Evolutionary conservation across 108 stramenopile genomes (phyloP).

Genomic region (Chaetoceros tenuissimus): DNA sequence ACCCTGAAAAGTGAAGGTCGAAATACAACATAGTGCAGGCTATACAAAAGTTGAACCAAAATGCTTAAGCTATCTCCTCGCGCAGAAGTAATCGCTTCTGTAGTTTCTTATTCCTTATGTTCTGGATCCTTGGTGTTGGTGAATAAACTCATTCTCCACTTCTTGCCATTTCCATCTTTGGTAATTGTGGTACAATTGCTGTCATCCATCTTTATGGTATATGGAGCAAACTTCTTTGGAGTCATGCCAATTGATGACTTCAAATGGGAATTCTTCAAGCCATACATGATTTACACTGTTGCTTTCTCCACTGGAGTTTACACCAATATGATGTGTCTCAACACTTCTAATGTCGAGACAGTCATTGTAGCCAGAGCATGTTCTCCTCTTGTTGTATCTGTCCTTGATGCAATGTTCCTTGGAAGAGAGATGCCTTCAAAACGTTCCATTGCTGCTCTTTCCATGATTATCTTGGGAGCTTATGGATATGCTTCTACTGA

Average conservation of each 20-base stretch:
- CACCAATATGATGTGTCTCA: constrained; percentile 79
- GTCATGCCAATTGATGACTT: constrained; percentile 54
- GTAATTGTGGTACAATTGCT: constrained; percentile 66
- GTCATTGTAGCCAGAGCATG: constrained; percentile 87
- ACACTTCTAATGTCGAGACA: constrained; percentile 84
- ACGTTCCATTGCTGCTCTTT: constrained; percentile 53
- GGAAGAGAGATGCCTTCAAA: constrained; percentile 75
- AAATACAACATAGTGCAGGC: no score
- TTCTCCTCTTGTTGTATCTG: constrained; percentile 69
- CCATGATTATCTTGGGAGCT: constrained; percentile 60
- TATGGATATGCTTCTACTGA: constrained; percentile 71
- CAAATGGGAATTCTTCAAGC: constrained; percentile 57
- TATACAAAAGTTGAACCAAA: no score
- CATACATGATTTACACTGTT: constrained; percentile 70
- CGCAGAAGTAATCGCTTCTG: constrained; percentile 28
- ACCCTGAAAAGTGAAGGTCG: no score
- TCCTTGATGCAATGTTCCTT: constrained; percentile 75
- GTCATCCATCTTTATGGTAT: constrained; percentile 56
- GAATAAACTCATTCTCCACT: constrained; percentile 74
- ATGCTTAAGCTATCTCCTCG: constrained; percentile 10
- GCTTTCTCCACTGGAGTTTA: constrained; percentile 74
- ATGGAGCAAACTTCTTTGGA: constrained; percentile 29
- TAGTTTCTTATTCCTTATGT: constrained; percentile 73
- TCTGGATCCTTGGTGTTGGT: constrained; percentile 66
- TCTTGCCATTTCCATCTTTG: constrained; percentile 64